Evolutionary conservation across 495 filamentous ascomycete genomes (phyloP), one percentile per base, ranked within the genome.

Genomic region (Glarea lozoyensis): DNA sequence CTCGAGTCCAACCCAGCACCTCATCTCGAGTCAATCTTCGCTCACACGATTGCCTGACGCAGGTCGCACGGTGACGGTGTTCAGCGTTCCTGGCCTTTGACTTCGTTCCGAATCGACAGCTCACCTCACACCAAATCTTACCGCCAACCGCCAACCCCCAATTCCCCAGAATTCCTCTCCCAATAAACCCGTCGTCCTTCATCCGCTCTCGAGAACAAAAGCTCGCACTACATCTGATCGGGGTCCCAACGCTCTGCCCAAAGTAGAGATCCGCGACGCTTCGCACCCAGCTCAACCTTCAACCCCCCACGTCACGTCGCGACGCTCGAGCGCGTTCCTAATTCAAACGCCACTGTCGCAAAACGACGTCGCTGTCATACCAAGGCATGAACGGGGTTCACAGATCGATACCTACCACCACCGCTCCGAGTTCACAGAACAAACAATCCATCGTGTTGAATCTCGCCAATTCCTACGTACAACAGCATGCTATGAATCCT

Each of bases 401-500:
- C 18, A 33, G 9, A 24, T 37, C 31, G 31, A 25, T 40, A 21
- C 32, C 45, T 31, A 42, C 46, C 39, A 34, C 16, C 50, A 43
- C 37, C 25, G 38, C 42, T 12, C 36, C 41, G 15, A 10, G 20
- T n/a, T 33, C 39, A 7, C 39, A 42, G 15, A 13, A 39, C 33
- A 18, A 32, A n/a, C 24, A 24, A 19, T 4, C 16, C 10, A 6
- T 15, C 29, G 40, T 16, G 18, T 18, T 25, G 18, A 46, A 46
- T 46, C 49, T 42, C 46, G 16, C 48, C 42, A 42, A 10, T 45
- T 40, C 34, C 7, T 48, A 45, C 41, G 40, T 40, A 47, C 42
- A 42, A 25, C 43, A 57, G 51, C 41, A 57, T 57, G 54, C 54
- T 37, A 57, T 57, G 54, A 52, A 57, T 42, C 31, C 51, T 49